Evolutionary conservation across 805 yeast species (phyloP).

Genomic region (Lipomyces sp.): DNA sequence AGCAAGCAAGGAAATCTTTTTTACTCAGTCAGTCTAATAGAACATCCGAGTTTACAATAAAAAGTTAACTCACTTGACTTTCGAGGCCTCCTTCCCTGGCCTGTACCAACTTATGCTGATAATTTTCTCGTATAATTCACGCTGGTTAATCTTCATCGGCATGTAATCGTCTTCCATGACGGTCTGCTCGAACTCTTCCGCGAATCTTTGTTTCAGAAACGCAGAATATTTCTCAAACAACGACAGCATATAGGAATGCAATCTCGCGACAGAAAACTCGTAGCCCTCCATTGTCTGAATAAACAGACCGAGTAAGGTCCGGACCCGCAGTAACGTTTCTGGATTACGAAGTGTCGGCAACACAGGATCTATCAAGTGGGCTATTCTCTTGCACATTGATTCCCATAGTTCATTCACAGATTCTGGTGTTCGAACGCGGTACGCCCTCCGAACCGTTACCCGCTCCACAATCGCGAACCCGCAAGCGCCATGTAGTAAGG

Average conservation of each 20-base stretch:
- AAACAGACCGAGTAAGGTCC: conserved; percentile 69
- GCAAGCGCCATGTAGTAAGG: conserved; percentile 62
- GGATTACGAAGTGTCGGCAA: conserved; percentile 49
- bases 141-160: conserved; percentile 75
- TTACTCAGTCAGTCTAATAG: conserved; percentile 6
- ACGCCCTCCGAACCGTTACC: conserved; percentile 60
- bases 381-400: conserved; percentile 53
- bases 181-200: conserved; percentile 60
- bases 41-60: not conserved
- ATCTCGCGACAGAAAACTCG: conserved; percentile 60
- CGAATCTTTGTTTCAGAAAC: conserved; percentile 59
- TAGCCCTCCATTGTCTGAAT: conserved; percentile 74
- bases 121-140: conserved; percentile 64
- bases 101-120: conserved; percentile 72
- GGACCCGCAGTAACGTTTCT: conserved; percentile 55
- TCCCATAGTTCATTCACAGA: conserved; percentile 79
- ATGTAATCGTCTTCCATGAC: conserved; percentile 83
- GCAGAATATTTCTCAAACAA: conserved; percentile 67
- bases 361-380: conserved; percentile 37
- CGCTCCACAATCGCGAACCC: conserved; percentile 83
- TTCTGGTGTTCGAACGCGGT: conserved; percentile 66
- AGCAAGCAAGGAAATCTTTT: conserved; percentile 61
- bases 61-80: conserved; percentile 13
- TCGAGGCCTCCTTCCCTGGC: conserved; percentile 45
- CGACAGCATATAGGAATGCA: conserved; percentile 65